Percentiles rank a stretch among this genome's conserved stretches.
Evolutionary conservation across 495 filamentous ascomycete species (phyloP).

Genomic region (Trypethelium eluteriae): DNA sequence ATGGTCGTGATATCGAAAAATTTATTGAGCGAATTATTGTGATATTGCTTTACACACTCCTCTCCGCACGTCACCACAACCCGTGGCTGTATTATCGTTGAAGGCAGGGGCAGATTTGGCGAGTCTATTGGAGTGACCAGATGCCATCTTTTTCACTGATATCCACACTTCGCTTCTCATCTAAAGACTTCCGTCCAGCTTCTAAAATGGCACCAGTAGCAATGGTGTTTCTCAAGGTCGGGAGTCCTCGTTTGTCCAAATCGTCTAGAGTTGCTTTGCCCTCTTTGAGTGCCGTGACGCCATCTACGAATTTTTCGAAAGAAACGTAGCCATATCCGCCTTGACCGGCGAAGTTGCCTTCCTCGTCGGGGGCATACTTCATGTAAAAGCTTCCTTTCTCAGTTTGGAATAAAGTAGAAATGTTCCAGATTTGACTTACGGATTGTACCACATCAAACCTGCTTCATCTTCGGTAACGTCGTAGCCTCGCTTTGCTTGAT

Average conservation of each 20-base stretch:
- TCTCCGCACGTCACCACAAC: not conserved
- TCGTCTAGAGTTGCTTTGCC: conserved; percentile 61
- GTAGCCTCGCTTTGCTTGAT: conserved; percentile 92
- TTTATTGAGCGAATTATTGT: no score
- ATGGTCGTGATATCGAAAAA: no score
- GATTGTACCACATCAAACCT: conserved; percentile 75
- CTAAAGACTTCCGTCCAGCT: conserved; percentile 71
- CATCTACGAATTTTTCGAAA: conserved; percentile 94
- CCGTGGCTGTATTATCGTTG: not conserved
- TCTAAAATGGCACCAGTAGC: conserved; percentile 86
- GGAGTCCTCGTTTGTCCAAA: conserved; percentile 70
- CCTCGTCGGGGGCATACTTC: conserved; percentile 90
- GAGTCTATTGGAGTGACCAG: conserved; percentile 58
- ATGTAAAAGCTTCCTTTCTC: conserved; percentile 63
- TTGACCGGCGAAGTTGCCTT: conserved; percentile 88
- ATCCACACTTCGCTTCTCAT: conserved; percentile 68
- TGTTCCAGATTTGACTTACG: conserved; percentile 29
- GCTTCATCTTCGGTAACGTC: conserved; percentile 78
- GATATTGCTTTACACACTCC: not conserved
- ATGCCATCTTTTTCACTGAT: conserved; percentile 56
- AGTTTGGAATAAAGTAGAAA: not conserved
- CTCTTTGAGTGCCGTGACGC: conserved; percentile 68
- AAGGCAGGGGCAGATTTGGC: not conserved
- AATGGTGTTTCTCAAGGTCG: conserved; percentile 81
- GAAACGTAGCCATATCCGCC: conserved; percentile 88